phyloP scores from a whole-genome alignment of 208 protist genomes.

The Wallacemonas sp. region DNA sequence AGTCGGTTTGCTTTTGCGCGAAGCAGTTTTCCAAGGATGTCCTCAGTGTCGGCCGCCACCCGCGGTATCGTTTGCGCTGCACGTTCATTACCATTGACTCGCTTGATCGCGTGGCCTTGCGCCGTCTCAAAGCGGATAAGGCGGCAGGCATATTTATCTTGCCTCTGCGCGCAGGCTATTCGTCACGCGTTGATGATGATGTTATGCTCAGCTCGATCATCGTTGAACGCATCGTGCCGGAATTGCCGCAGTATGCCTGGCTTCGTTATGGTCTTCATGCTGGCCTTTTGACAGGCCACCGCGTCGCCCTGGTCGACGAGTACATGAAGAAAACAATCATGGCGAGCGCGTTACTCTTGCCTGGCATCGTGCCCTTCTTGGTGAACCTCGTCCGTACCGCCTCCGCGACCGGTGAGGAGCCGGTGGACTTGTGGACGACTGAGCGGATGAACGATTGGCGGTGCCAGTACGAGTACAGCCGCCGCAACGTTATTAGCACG shows the following conservation, averaged over 20 bases:
- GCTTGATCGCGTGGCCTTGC: conserved; percentile 56
- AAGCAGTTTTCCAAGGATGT: conserved; percentile 67
- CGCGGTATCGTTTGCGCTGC: conserved; percentile 76
- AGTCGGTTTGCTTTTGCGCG: conserved; percentile 87
- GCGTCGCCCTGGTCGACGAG: conserved; percentile 70
- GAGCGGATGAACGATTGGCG: conserved; percentile 72
- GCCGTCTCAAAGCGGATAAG: conserved; percentile 65
- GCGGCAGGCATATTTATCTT: conserved; percentile 75
- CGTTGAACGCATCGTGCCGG: conserved; percentile 70
- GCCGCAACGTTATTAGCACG: conserved; percentile 70
- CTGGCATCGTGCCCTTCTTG: conserved; percentile 81
- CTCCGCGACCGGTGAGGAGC: conserved; percentile 49
- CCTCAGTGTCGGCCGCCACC: conserved; percentile 64
- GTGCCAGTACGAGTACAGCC: conserved; percentile 77
- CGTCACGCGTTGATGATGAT: conserved; percentile 77
- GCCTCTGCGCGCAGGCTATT: conserved; percentile 66
- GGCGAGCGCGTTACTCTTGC: conserved; percentile 74
- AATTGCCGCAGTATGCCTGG: conserved; percentile 80
- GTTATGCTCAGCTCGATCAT: conserved; percentile 82
- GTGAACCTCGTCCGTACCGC: conserved; percentile 84
- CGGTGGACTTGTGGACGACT: conserved; percentile 49
- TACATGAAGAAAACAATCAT: conserved; percentile 87
- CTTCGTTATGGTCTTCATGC: conserved; percentile 80
- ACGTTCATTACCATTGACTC: conserved; percentile 68
- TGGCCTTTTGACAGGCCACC: conserved; percentile 61